phyloP scores from a whole-genome alignment of 192 early-diverging fungal genomes.

The Coemansia erecta region DNA sequence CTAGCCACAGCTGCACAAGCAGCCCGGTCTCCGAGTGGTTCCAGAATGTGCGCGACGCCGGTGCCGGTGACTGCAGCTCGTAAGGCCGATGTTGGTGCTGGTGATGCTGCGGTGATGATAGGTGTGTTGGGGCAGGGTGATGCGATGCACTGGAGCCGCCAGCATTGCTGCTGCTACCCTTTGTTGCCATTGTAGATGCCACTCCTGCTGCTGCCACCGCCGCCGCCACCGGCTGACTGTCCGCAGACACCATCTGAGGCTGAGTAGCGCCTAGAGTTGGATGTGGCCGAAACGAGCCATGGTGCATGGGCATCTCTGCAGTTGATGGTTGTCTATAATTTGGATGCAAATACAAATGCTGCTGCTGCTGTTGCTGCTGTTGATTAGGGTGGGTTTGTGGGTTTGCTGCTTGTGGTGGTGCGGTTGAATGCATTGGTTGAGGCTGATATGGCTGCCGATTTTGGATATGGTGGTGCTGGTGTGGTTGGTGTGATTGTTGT shows the following conservation, averaged over 20 bases:
- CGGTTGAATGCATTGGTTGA: constrained; percentile 3
- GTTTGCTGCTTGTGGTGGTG: constrained; percentile 5
- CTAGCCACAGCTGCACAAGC: constrained; percentile 52
- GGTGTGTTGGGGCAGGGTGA: constrained; percentile 7
- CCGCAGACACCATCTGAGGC: neutral
- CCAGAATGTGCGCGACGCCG: constrained; percentile 52
- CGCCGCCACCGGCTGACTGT: too few relatives aligned
- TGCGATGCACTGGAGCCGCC: constrained; percentile 6
- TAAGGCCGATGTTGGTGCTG: constrained; percentile 34
- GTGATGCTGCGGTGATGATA: constrained; percentile 2
- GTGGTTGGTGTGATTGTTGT: neutral
- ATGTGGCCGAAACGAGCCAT: neutral
- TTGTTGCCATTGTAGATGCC: constrained; percentile 1
- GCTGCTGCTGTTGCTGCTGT: constrained; percentile 4
- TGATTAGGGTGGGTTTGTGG: neutral
- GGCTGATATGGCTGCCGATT: neutral
- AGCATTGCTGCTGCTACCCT: neutral
- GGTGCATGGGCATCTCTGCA: neutral
- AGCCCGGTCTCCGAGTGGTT: constrained; percentile 51
- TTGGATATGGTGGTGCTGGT: constrained; percentile 3
- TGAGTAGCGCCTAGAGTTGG: neutral
- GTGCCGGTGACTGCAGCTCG: constrained; percentile 44
- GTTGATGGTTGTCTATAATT: constrained; percentile 9
- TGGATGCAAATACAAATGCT: neutral
- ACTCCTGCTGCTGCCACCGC: constrained; percentile 1